Evolutionary conservation across 2,329 filamentous ascomycete genomes (phyloP), one percentile per base, ranked within the genome.

Genomic region (Sporothrix humicola): DNA sequence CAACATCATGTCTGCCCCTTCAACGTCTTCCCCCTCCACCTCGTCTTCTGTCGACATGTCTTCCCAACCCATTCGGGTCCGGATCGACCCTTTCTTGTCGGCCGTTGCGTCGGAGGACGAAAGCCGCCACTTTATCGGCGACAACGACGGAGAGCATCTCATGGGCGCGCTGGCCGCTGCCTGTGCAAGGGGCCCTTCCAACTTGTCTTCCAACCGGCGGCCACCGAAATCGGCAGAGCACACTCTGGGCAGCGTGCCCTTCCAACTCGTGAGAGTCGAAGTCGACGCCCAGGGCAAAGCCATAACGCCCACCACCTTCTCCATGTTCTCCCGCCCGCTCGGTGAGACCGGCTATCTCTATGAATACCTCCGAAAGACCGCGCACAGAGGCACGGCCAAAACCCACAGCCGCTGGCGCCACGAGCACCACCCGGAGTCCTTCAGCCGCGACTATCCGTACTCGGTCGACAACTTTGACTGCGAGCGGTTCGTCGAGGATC

Each of bases 391-490:
- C 52, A 37, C 15, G 31, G 10, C 42, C 9, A 37, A 15, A 6
- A 15, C 31, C 5, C 31, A 17, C 13, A 50, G 58, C 13, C 7
- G 50, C 3, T 76, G 76, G 76, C 23, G 63, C 17, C 50, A 63
- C 44, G 12, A 15, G 2, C 1, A 46, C 44, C 13, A 71, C 26
- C 37, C 65, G 12, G 8, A 20, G 2, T 8, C 17, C 2, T 75
- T 42, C 26, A 13, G 44, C 20, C 58, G 63, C 6, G 75, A 63
- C 46, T 77, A 73, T 12, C 76, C 76, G 6, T 71, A 37, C 50
- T 75, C 74, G 3, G 42, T 74, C n/a, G 73, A 76, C 71, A 77
- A 77, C 70, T 71, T 77, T 17, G 74, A 77, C 72, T 75, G 74
- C 50, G 65, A 75, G 20, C 31, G n/a, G 17, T 69, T 76, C 0